These are phyloP conservation scores for Colletotrichum sp. DNA, from an alignment of 2,329 filamentous ascomycete species.

Conservation along the genomic window DNA sequence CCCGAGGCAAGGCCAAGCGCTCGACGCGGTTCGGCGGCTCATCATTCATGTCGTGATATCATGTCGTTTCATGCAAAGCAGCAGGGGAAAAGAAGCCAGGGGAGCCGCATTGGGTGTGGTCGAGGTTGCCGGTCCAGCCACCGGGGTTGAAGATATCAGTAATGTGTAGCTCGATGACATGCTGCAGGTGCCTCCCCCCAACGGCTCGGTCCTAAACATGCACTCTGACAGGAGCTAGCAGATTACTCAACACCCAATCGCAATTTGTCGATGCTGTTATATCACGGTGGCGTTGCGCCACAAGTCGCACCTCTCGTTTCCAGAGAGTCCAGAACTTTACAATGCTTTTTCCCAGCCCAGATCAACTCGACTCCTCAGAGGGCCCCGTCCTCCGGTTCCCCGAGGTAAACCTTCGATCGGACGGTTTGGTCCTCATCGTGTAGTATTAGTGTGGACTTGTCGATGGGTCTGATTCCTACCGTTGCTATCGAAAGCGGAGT, in stretches of 20 bases:
- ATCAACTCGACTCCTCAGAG: background rate
- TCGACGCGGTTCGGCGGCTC: background rate
- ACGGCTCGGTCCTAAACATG: background rate
- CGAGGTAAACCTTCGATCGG: background rate
- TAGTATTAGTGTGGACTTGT: background rate
- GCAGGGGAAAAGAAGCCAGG: background rate
- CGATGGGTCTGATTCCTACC: background rate
- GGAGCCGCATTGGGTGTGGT: background rate
- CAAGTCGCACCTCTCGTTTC: background rate
- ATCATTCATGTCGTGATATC: background rate
- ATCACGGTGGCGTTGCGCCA: background rate
- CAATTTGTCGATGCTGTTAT: background rate
- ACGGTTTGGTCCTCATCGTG: background rate
- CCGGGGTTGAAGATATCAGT: background rate
- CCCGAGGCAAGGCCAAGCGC: background rate
- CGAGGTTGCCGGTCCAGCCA: background rate
- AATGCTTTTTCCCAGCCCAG: background rate
- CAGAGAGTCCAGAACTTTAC: background rate
- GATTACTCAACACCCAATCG: background rate
- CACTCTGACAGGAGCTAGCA: background rate
- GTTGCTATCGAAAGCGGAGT: background rate
- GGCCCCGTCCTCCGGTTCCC: background rate
- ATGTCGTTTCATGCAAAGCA: background rate
- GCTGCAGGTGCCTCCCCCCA: background rate
- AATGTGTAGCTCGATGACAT: background rate